These are phyloP conservation scores for Knoxdaviesia capensis DNA, from an alignment of 2,329 filamentous ascomycete species.

Conservation along the genomic window DNA sequence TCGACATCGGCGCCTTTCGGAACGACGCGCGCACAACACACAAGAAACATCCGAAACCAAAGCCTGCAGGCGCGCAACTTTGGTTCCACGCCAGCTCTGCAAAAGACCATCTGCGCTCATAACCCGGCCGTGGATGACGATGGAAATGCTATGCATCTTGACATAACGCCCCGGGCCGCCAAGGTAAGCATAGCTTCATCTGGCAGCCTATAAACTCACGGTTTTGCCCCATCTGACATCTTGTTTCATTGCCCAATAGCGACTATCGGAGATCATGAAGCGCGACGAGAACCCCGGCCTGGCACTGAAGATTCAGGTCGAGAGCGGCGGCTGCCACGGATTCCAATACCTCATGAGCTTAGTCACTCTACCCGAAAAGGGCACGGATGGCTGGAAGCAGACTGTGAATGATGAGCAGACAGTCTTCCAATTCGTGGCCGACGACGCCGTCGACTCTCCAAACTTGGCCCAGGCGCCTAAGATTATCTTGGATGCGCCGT, in stretches of 20 bases:
- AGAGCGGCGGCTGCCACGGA: conserved; percentile 87
- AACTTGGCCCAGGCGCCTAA: conserved; percentile 31
- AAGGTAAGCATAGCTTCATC: conserved; percentile 30
- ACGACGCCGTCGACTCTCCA: conserved; percentile 18
- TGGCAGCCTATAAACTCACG: conserved; percentile 1
- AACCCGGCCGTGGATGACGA: conserved; percentile 70
- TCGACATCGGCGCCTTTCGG: not conserved
- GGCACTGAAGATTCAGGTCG: conserved; percentile 78
- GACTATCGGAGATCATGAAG: conserved; percentile 57
- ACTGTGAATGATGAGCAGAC: conserved; percentile 57
- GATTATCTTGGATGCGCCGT: conserved; percentile 74
- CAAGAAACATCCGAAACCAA: not conserved
- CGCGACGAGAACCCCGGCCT: conserved; percentile 57
- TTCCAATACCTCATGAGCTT: conserved; percentile 95
- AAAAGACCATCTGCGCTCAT: conserved; percentile 27
- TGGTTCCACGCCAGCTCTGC: conserved; percentile 14
- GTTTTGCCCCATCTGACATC: not conserved
- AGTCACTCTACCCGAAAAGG: conserved; percentile 33
- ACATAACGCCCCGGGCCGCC: conserved; percentile 67
- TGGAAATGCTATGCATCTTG: conserved; percentile 64
- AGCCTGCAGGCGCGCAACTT: conserved; percentile 12
- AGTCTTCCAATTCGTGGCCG: conserved; percentile 52
- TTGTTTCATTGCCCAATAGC: conserved; percentile 17
- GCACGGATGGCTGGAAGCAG: conserved; percentile 13
- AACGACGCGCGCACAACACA: not conserved